These are phyloP conservation scores for Linum trigynum DNA, from an alignment of 345 rosid genomes.

Conservation along the genomic window DNA sequence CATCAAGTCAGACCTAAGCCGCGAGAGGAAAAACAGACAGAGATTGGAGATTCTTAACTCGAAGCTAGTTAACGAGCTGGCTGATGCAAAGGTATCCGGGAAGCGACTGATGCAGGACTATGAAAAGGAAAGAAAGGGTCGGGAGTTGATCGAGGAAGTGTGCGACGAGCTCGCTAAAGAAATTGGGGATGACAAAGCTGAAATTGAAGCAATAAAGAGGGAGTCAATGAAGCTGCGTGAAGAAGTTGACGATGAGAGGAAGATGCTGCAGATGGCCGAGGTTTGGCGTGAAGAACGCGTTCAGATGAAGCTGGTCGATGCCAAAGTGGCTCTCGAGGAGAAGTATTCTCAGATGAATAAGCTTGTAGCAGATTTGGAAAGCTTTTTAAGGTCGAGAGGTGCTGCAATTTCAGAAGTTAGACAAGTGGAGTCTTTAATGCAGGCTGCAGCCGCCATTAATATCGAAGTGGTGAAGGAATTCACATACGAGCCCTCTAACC, in stretches of 20 bases:
- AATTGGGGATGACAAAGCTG: constrained; percentile 73
- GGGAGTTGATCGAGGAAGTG: constrained; percentile 73
- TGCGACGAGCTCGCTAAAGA: constrained; percentile 86
- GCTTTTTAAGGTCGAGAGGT: constrained; percentile 36
- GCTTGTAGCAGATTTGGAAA: constrained; percentile 53
- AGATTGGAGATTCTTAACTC: constrained; percentile 59
- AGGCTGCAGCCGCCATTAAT: constrained; percentile 41
- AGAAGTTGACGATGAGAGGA: constrained; percentile 77
- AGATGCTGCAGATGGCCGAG: constrained; percentile 94
- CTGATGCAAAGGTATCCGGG: constrained; percentile 52
- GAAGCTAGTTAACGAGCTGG: constrained; percentile 68
- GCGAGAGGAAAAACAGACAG: constrained; percentile 63
- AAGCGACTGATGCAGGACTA: constrained; percentile 53
- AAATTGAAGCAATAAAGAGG: constrained; percentile 57
- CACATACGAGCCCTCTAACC: constrained; percentile 48
- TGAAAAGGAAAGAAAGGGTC: constrained; percentile 66
- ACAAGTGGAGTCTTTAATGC: constrained; percentile 41
- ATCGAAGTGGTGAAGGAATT: constrained; percentile 51
- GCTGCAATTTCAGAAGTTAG: constrained; percentile 23
- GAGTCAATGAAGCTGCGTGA: constrained; percentile 56
- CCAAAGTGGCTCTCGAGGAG: constrained; percentile 52
- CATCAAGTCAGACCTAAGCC: constrained; percentile 49
- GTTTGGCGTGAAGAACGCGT: constrained; percentile 98
- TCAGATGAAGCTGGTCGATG: constrained; percentile 85
- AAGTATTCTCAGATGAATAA: constrained; percentile 52